Conservation (phyloP, 1,284 basidiomycete species). For the Melanopsichium pennsylvanicum region DNA sequence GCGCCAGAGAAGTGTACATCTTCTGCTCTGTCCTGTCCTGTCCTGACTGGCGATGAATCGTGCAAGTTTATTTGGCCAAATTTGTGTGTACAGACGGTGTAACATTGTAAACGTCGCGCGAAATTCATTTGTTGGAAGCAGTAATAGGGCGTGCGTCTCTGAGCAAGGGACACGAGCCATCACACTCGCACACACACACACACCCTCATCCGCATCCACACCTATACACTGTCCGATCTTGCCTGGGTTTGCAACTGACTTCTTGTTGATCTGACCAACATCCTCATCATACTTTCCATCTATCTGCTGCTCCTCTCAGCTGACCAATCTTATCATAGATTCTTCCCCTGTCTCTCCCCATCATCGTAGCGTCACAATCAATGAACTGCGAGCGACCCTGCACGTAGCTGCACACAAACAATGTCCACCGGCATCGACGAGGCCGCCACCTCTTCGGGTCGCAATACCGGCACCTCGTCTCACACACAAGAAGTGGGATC, state of each 20-base stretch:
- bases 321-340: too few relatives aligned
- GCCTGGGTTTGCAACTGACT: too few relatives aligned
- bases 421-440: conserved; percentile 14
- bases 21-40: too few relatives aligned
- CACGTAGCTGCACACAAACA: conserved; percentile 1
- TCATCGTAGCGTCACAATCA: background rate
- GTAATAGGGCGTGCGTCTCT: background rate
- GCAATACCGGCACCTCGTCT: conserved; percentile 1
- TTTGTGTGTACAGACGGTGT: too few relatives aligned
- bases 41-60: too few relatives aligned
- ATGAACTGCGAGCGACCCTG: conserved; percentile 8
- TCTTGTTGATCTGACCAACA: background rate
- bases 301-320: too few relatives aligned
- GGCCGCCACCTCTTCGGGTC: conserved; percentile 13
- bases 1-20: too few relatives aligned
- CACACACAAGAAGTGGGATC: background rate
- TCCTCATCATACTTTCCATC: background rate
- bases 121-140: too few relatives aligned
- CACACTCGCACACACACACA: background rate
- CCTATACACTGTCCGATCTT: too few relatives aligned
- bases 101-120: too few relatives aligned
- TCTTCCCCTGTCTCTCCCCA: background rate
- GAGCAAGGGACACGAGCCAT: background rate
- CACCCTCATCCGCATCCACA: too few relatives aligned
- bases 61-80: too few relatives aligned